These are phyloP conservation scores for Lodderomyces theae DNA, from an alignment of 1,139 yeast species.

Conservation along the genomic window DNA sequence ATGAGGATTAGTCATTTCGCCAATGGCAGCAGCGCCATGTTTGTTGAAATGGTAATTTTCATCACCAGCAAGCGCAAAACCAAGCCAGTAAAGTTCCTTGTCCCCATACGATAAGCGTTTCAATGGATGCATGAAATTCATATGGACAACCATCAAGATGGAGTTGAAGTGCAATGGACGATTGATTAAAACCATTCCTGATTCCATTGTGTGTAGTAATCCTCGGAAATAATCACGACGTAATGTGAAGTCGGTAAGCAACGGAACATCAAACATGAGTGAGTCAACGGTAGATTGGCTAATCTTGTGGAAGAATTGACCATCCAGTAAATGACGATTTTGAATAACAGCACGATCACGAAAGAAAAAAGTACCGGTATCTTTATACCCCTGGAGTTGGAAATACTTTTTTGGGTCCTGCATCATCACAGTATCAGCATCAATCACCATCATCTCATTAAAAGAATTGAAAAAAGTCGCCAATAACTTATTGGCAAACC, in stretches of 20 bases:
- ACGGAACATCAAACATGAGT: slow-evolving; percentile 31
- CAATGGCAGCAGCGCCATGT: slow-evolving; percentile 30
- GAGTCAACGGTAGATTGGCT: slow-evolving; percentile 30
- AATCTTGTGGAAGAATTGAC: slow-evolving; percentile 24
- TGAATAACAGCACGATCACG: slow-evolving; percentile 33
- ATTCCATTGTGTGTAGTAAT: slow-evolving; percentile 32
- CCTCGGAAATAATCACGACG: slow-evolving; percentile 27
- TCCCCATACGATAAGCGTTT: slow-evolving; percentile 30
- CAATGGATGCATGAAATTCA: slow-evolving; percentile 27
- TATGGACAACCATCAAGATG: slow-evolving; percentile 27
- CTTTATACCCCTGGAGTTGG: slow-evolving; percentile 22
- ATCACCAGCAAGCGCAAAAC: slow-evolving; percentile 32
- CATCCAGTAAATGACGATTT: slow-evolving; percentile 23
- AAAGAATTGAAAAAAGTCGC: slow-evolving; percentile 37
- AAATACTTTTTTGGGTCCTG: slow-evolving; percentile 32
- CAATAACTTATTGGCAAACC: slow-evolving; percentile 30
- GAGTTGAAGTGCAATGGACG: slow-evolving; percentile 29
- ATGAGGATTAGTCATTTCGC: slow-evolving; percentile 23
- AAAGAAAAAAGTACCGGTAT: slow-evolving; percentile 32
- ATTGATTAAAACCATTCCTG: slow-evolving; percentile 31
- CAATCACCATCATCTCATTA: slow-evolving; percentile 32
- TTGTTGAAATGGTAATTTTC: slow-evolving; percentile 31
- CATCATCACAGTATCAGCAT: slow-evolving; percentile 34
- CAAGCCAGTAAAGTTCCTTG: slow-evolving; percentile 36
- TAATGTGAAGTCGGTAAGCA: slow-evolving; percentile 23